Percentiles rank a stretch among this genome's conserved stretches.
phyloP scores from a whole-genome alignment of 208 protist genomes.

The Trypanosoma congolense region DNA sequence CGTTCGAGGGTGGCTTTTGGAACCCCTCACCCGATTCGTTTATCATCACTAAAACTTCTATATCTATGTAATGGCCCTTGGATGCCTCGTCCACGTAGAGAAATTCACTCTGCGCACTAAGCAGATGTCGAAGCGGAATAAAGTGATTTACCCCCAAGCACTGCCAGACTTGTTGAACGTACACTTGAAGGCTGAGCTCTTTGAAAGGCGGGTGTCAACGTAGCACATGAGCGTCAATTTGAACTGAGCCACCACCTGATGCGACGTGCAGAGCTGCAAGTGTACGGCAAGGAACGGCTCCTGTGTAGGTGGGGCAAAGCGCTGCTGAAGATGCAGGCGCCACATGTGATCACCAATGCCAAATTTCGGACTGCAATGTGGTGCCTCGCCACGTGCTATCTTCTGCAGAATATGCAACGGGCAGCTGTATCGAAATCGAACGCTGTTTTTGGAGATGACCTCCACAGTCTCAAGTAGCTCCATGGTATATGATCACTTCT shows the following conservation, averaged over 20 bases:
- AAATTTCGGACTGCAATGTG: slow-evolving; percentile 79
- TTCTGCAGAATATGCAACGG: slow-evolving; percentile 62
- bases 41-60: slow-evolving; percentile 73
- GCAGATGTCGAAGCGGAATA: slow-evolving; percentile 48
- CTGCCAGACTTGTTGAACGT: slow-evolving; percentile 75
- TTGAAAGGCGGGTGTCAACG: slow-evolving; percentile 51
- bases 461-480: slow-evolving; percentile 52
- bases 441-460: slow-evolving; percentile 56
- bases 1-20: neutral
- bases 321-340: slow-evolving; percentile 83
- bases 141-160: slow-evolving; percentile 88
- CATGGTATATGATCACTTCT: slow-evolving; percentile 4
- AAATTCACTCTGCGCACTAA: slow-evolving; percentile 53
- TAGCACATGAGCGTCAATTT: slow-evolving; percentile 64
- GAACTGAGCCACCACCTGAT: slow-evolving; percentile 55
- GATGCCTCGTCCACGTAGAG: slow-evolving; percentile 65
- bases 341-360: slow-evolving; percentile 65
- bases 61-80: slow-evolving; percentile 55
- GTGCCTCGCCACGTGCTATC: slow-evolving; percentile 43
- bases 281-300: slow-evolving; percentile 74
- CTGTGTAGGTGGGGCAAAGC: slow-evolving; percentile 17
- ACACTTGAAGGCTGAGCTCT: slow-evolving; percentile 81
- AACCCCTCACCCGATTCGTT: slow-evolving; percentile 8
- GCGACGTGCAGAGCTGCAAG: slow-evolving; percentile 70
- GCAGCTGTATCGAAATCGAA: slow-evolving; percentile 74